These are phyloP conservation scores for Nakazawaea peltata DNA, from an alignment of 805 yeast genomes.

Conservation along the genomic window DNA sequence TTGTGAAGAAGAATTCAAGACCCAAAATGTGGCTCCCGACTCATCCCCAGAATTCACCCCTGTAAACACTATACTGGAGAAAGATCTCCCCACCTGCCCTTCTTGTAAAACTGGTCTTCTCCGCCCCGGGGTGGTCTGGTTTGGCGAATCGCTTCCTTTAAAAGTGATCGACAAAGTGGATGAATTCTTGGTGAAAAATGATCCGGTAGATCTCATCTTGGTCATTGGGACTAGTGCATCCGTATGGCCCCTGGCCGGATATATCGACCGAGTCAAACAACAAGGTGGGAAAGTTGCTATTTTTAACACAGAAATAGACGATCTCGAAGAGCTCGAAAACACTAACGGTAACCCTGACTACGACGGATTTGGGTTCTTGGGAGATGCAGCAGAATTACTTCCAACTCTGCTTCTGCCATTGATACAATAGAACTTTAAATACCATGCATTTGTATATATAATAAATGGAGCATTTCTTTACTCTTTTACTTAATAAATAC, in stretches of 20 bases:
- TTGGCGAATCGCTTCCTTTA: conserved; percentile 81
- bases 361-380: conserved; percentile 65
- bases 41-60: conserved; percentile 35
- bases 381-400: conserved; percentile 69
- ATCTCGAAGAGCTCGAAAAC: conserved; percentile 28
- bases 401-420: conserved; percentile 60
- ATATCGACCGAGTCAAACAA: conserved; percentile 65
- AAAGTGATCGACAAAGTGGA: conserved; percentile 59
- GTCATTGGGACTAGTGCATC: conserved; percentile 83
- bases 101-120: conserved; percentile 56
- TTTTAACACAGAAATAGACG: conserved; percentile 64
- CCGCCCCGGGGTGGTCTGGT: conserved; percentile 92
- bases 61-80: conserved; percentile 36
- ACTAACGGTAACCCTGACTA: too few relatives aligned
- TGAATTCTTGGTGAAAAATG: conserved; percentile 47
- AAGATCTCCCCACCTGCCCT: conserved; percentile 71
- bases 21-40: conserved; percentile 4
- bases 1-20: conserved; percentile 28
- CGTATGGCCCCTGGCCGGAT: conserved; percentile 91
- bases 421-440: conserved; percentile 1
- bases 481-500: too few relatives aligned
- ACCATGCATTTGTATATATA: too few relatives aligned
- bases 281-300: conserved; percentile 81
- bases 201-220: conserved; percentile 59
- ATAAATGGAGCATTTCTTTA: too few relatives aligned